Evolutionary conservation across 139 green algal species (phyloP).

Genomic region (Gonium pectorale): DNA sequence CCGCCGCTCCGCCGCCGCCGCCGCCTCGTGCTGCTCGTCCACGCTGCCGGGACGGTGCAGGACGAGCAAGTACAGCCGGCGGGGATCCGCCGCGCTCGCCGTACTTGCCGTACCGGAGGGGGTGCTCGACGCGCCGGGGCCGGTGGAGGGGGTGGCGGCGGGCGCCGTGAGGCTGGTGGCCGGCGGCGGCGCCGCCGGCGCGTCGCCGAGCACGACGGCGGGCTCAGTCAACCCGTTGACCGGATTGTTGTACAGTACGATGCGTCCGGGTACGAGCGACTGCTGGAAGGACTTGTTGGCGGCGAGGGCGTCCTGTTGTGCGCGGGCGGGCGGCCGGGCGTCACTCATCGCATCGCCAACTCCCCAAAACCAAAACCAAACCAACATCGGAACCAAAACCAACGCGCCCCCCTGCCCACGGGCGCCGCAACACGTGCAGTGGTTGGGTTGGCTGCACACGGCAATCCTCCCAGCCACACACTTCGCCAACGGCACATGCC

Average conservation of each 20-base stretch:
- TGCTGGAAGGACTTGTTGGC: conserved; percentile 60
- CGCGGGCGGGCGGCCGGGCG: no score
- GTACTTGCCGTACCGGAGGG: background rate
- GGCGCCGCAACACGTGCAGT: no score
- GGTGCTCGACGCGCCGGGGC: background rate
- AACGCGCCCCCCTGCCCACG: no score
- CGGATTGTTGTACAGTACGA: conserved; percentile 68
- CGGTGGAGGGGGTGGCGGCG: background rate
- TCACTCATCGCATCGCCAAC: no score
- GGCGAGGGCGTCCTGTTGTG: conserved; percentile 69
- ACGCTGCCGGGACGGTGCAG: conserved; percentile 53
- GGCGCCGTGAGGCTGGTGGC: background rate
- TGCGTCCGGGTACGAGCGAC: conserved; percentile 66
- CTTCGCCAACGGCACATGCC: no score
- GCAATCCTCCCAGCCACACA: no score
- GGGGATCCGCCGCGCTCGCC: background rate
- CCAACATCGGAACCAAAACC: no score
- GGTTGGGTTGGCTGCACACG: no score
- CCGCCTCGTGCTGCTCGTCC: conserved; percentile 44
- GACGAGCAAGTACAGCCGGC: conserved; percentile 61
- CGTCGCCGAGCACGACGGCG: conserved; percentile 64
- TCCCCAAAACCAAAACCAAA: no score
- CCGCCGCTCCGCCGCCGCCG: conserved; percentile 3
- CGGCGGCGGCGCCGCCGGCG: background rate
- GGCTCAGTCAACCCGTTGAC: conserved; percentile 74